phyloP scores from a whole-genome alignment of 2,329 filamentous ascomycete genomes.

The Cladorrhinum sp. region DNA sequence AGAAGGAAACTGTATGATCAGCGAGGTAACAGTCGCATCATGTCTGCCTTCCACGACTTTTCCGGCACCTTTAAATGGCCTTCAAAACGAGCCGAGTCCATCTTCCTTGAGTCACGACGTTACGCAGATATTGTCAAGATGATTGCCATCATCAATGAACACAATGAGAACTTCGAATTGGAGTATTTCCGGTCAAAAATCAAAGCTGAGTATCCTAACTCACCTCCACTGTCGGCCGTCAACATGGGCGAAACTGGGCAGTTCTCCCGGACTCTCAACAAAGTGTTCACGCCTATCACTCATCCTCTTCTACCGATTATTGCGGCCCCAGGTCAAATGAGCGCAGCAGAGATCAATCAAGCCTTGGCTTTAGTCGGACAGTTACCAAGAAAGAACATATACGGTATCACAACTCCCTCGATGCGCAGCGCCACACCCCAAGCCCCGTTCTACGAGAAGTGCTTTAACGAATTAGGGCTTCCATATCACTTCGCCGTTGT shows the following conservation, averaged over 20 bases:
- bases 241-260: conserved; percentile 89
- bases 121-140: conserved; percentile 89
- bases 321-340: conserved; percentile 81
- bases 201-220: conserved; percentile 63
- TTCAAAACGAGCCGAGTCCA: conserved; percentile 64
- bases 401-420: conserved; percentile 71
- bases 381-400: conserved; percentile 74
- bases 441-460: conserved; percentile 83
- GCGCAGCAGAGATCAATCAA: conserved; percentile 79
- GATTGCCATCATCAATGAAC: conserved; percentile 78
- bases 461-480: conserved; percentile 78
- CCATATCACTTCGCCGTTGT: conserved; percentile 76
- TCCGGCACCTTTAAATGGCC: conserved; percentile 83
- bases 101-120: conserved; percentile 68
- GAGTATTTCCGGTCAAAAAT: conserved; percentile 84
- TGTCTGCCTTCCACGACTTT: conserved; percentile 91
- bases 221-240: conserved; percentile 74
- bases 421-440: conserved; percentile 64
- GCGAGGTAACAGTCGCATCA: conserved; percentile 77
- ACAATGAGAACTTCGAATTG: conserved; percentile 85
- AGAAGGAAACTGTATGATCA: conserved; percentile 63
- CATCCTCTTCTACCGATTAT: conserved; percentile 81
- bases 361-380: conserved; percentile 76
- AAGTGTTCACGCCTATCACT: conserved; percentile 83
- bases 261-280: conserved; percentile 78